A percentile compares a stretch with the other conserved stretches of the same genome.
phyloP scores from a whole-genome alignment of 768 basidiomycete species.

The Suillus subalutaceus region DNA sequence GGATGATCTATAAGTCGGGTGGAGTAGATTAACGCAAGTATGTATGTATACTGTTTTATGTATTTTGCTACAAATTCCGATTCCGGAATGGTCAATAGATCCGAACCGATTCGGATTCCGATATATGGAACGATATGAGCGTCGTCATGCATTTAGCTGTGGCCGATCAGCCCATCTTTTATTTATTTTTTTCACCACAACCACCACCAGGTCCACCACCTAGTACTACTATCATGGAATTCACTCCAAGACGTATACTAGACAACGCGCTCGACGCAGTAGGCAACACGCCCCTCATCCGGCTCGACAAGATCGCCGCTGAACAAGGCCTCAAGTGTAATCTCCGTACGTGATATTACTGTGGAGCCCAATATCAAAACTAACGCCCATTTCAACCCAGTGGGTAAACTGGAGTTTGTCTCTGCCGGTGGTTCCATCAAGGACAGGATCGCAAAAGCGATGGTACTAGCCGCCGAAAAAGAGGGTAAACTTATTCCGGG shows the following conservation, averaged over 20 bases:
- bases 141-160: not conserved
- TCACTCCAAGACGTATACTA: conserved; percentile 51
- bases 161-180: not conserved
- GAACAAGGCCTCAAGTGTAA: conserved; percentile 85
- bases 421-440: conserved; percentile 95
- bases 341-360: conserved; percentile 60
- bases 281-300: conserved; percentile 89
- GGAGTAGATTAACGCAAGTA: too few relatives aligned
- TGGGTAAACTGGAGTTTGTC: conserved; percentile 89
- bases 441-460: conserved; percentile 94
- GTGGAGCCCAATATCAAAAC: not conserved
- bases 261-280: conserved; percentile 83
- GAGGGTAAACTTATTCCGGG: conserved; percentile 86
- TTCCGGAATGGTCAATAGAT: conserved; percentile 13
- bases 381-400: conserved; percentile 39
- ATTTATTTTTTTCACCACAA: not conserved
- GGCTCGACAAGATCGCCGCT: conserved; percentile 77
- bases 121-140: conserved; percentile 7
- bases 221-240: conserved; percentile 28
- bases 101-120: conserved; percentile 16
- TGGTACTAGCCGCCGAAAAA: conserved; percentile 93
- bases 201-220: not conserved
- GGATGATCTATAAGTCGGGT: not conserved
- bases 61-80: not conserved
- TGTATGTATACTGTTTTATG: too few relatives aligned